Base-by-base conservation (phyloP, 495 filamentous ascomycete species). In the Hypoxylon crocopeplum region DNA sequence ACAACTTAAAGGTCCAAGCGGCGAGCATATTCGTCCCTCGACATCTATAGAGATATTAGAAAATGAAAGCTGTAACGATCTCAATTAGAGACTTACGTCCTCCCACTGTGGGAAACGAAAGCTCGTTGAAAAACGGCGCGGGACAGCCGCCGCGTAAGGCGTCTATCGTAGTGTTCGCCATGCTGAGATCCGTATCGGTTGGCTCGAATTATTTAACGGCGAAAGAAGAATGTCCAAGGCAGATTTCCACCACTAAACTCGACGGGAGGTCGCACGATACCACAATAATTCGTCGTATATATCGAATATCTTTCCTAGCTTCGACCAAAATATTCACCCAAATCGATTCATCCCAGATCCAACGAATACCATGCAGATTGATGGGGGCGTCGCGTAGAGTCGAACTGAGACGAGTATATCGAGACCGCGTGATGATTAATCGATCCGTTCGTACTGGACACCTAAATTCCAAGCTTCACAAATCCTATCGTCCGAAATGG, bases 11-110 rank as follows among this genome's bases (percentile, higher is more conserved):
- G 39, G 48, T n/a, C 57, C 66, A 3, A 70, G 6, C 29, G 62
- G 56, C 39, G 79, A 64, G 51, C 89, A 74, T 8, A 85, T 79
- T 39, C 90, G 81, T 56, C 92, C 91, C 15, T 77, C 74, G 39
- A 88, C 72, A 67, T 86, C 91, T 94, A 71, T 34, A 61, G 62
- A 13, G 27, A 13, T 8, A 59, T 64, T 48, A 64, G 60, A 58
- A 37, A 59, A 16, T 13, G 13, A 2, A 10, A 10, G 13, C n/a
- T 7, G 53, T n/a, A n/a, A n/a, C 17, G 41, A 65, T 48, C 64
- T 62, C 56, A 49, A 52, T 52, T 24, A 52, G 42, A 33, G 15
- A 77, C 76, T 77, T 74, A 79, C 76, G 74, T 59, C 76, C 76
- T 48, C 69, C 76, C 47, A 52, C 39, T 12, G 68, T 48, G 39